Base-by-base conservation (phyloP, 1,139 yeast species). In the Kurtzmaniella quercitrusa region DNA sequence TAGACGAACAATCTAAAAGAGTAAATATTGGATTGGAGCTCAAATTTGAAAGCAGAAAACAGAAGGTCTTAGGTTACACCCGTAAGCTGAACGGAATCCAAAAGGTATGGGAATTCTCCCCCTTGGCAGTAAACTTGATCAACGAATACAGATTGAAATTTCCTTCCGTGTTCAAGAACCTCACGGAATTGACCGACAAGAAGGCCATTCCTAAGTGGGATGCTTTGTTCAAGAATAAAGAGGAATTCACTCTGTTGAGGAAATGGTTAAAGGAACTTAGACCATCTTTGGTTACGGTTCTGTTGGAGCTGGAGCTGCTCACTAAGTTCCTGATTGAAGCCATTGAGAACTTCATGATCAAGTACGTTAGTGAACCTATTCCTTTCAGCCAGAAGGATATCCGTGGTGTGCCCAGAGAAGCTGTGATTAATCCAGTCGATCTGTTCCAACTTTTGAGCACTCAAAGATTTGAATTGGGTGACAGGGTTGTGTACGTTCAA, bases 61-160 rank as follows among this genome's bases (percentile, higher is more conserved):
- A 80, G 56, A 93, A 91, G 64, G 98, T 88, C 6, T 73, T 91
- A 51, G 98, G 98, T 1, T 91, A 82, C 64, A 81, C 96, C 3
- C 77, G 82, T 50, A 81, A 82, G 54, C 43, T 25, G 34, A 46
- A 50, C 34, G 53, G 48, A 29, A 70, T 68, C 39, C 81, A 77
- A 18, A 79, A 74, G 48, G 82, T 81, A 39, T 94, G 98, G 98
- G 91, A 83, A 54, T 93, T 73, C 62, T 86, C 95, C 48, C 81
- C 81, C 12, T 70, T 85, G 54, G 95, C 98, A 0, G 65, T 86
- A 37, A 73, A 78, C 36, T 69, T 91, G 52, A 65, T 93, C 39
- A 69, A 71, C 42, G 82, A 78, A 27, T 94, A 89, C 60, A 68
- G 72, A 55, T 55, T 59, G 12, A 70, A 70, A 45, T 91, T 86